Evolutionary conservation across 2,329 filamentous ascomycete genomes (phyloP).

Genomic region (Claviceps pusilla): DNA sequence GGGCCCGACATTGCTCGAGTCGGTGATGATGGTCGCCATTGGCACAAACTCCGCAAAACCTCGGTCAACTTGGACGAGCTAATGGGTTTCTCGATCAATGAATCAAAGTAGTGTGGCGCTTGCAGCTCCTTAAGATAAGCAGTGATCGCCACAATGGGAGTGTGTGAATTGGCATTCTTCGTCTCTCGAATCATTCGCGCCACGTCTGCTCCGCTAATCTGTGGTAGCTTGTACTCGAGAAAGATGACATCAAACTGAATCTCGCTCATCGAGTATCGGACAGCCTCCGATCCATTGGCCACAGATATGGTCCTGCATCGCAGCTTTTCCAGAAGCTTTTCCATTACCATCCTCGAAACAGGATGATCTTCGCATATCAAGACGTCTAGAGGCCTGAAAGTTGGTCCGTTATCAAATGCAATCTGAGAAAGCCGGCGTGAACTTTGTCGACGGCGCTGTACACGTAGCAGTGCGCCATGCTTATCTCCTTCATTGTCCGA

Average conservation of each 20-base stretch:
- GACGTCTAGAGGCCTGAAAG: slow-evolving; percentile 82
- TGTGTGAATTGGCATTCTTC: slow-evolving; percentile 85
- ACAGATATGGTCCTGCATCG: slow-evolving; percentile 89
- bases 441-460: slow-evolving; percentile 87
- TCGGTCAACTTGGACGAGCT: slow-evolving; percentile 84
- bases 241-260: slow-evolving; percentile 99
- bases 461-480: slow-evolving; percentile 75
- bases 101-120: slow-evolving; percentile 89
- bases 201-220: slow-evolving; percentile 88
- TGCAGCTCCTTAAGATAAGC: slow-evolving; percentile 96
- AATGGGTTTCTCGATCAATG: slow-evolving; percentile 89
- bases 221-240: slow-evolving; percentile 89
- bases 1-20: slow-evolving; percentile 27
- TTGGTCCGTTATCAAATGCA: slow-evolving; percentile 65
- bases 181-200: slow-evolving; percentile 96
- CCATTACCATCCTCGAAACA: slow-evolving; percentile 96
- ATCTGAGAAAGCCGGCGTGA: slow-evolving; percentile 90
- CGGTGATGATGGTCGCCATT: slow-evolving; percentile 70
- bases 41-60: slow-evolving; percentile 71
- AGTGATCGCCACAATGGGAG: slow-evolving; percentile 90
- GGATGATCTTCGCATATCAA: slow-evolving; percentile 96
- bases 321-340: slow-evolving; percentile 87
- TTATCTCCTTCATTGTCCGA: slow-evolving; percentile 95
- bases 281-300: slow-evolving; percentile 76
- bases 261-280: slow-evolving; percentile 87